A percentile compares a stretch with the other conserved stretches of the same genome.
Evolutionary conservation across 2,329 filamentous ascomycete genomes (phyloP).

Genomic region (Ustilaginoidea virens): DNA sequence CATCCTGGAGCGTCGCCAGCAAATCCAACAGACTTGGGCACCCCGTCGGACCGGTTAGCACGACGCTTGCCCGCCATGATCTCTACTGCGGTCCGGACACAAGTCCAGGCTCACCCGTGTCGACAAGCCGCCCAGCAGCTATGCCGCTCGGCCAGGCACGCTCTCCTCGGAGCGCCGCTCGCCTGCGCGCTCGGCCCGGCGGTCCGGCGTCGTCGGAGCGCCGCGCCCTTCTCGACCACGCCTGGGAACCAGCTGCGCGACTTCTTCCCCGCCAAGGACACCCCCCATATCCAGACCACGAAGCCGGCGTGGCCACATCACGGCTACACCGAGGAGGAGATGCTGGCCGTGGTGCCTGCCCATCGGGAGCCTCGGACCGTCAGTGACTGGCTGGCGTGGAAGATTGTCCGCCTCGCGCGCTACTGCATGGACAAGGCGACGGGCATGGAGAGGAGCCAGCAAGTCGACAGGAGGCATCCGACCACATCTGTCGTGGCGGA

Average conservation of each 20-base stretch:
- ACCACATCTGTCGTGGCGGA: slow-evolving; percentile 37
- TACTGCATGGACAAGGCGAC: slow-evolving; percentile 73
- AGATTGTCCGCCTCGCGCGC: slow-evolving; percentile 58
- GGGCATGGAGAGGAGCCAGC: slow-evolving; percentile 56
- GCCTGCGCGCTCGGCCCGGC: slow-evolving; percentile 7
- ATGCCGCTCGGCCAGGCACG: slow-evolving; percentile 3
- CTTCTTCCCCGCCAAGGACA: slow-evolving; percentile 48
- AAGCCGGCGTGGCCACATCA: slow-evolving; percentile 55
- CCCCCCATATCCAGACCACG: slow-evolving; percentile 44
- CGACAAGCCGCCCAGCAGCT: slow-evolving; percentile 12
- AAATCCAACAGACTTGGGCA: too few species aligned
- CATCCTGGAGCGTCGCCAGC: too few species aligned
- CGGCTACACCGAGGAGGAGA: slow-evolving; percentile 64
- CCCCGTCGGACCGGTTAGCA: too few species aligned
- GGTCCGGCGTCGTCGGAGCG: slow-evolving; percentile 3
- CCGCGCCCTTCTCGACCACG: slow-evolving; percentile 34
- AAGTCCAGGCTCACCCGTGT: slow-evolving; percentile 6
- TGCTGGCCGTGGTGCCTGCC: slow-evolving; percentile 56
- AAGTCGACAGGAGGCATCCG: slow-evolving; percentile 41
- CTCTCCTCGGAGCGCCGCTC: slow-evolving; percentile 3
- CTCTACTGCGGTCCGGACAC: slow-evolving; percentile 11
- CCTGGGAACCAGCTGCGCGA: slow-evolving; percentile 30
- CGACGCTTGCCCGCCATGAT: slow-evolving; percentile 10
- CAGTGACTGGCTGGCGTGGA: slow-evolving; percentile 67
- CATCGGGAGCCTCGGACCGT: slow-evolving; percentile 59